A percentile compares a stretch with the other conserved stretches of the same genome.
Evolutionary conservation across 305 asterid genomes (phyloP).

Genomic region (Plantago rigida): DNA sequence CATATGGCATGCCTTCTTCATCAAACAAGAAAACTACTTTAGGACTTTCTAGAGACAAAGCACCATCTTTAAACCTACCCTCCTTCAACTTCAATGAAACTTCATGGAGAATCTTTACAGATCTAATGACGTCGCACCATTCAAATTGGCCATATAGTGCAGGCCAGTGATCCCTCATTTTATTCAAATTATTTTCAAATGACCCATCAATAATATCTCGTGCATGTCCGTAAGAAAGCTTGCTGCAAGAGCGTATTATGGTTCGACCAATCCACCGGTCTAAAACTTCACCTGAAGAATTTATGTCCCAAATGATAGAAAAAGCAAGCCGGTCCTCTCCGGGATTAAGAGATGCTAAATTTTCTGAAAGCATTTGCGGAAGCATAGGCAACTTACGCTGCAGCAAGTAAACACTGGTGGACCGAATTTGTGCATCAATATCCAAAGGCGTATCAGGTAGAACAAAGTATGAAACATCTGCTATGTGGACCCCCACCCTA

Average conservation of each 20-base stretch:
- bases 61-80: conserved; percentile 64
- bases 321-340: conserved; percentile 80
- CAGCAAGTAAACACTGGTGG: conserved; percentile 67
- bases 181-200: conserved; percentile 32
- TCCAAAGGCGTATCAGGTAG: conserved; percentile 62
- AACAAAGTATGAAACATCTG: conserved; percentile 79
- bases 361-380: conserved; percentile 65
- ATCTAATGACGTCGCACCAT: conserved; percentile 46
- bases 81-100: conserved; percentile 47
- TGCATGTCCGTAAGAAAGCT: conserved; percentile 87
- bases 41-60: conserved; percentile 70
- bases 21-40: conserved; percentile 57
- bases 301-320: conserved; percentile 76
- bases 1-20: conserved; percentile 75
- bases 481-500: conserved; percentile 83
- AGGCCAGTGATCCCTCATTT: conserved; percentile 31
- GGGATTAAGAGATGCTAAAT: conserved; percentile 74
- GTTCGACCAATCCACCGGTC: conserved; percentile 84
- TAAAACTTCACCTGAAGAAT: conserved; percentile 54
- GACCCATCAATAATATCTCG: conserved; percentile 54
- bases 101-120: conserved; percentile 52
- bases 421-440: conserved; percentile 59
- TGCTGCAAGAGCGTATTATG: conserved; percentile 61
- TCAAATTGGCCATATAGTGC: conserved; percentile 46
- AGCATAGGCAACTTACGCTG: conserved; percentile 71